Conservation (phyloP, 306 rosid genomes). For the Fagus sylvatica region DNA sequence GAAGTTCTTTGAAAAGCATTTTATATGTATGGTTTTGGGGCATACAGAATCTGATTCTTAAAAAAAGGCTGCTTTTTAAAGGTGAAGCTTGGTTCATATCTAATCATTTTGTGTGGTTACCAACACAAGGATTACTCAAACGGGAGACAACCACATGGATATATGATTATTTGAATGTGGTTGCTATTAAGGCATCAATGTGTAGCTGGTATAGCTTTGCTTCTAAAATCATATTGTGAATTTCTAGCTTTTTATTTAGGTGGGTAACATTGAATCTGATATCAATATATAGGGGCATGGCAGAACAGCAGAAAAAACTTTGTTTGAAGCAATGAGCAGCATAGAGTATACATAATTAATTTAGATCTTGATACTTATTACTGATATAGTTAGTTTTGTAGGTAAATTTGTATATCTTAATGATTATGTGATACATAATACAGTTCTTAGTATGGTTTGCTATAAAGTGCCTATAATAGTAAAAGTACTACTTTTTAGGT, state of each 20-base stretch:
- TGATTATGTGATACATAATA: too few species aligned
- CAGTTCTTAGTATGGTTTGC: too few species aligned
- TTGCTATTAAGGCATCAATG: neutral
- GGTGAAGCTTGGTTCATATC: neutral
- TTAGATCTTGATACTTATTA: too few species aligned
- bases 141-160: neutral
- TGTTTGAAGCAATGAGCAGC: neutral
- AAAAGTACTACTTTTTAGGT: too few species aligned
- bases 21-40: too few species aligned
- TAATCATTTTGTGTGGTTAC: neutral
- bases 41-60: neutral
- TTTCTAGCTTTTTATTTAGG: neutral
- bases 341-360: too few species aligned
- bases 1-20: neutral
- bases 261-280: neutral
- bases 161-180: neutral
- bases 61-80: neutral
- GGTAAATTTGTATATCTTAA: too few species aligned
- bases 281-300: neutral
- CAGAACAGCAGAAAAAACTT: neutral
- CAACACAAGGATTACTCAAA: neutral
- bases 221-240: neutral
- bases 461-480: too few species aligned
- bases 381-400: too few species aligned
- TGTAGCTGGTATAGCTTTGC: neutral